A percentile compares a stretch with the other conserved stretches of the same genome.
phyloP scores from a whole-genome alignment of 1,284 basidiomycete species.

The Uromyces viciae-fabae region DNA sequence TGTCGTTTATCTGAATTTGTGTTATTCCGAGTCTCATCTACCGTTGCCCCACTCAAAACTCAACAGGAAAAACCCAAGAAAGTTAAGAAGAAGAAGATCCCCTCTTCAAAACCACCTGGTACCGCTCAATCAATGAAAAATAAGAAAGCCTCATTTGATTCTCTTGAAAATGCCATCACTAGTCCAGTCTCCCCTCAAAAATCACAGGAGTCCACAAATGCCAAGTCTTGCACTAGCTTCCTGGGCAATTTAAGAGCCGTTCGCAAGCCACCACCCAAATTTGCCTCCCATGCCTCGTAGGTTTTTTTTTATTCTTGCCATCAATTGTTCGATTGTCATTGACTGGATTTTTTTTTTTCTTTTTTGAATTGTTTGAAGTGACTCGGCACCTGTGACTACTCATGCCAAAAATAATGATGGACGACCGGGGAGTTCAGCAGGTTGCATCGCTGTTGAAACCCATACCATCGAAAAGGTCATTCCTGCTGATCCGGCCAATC shows the following conservation, averaged over 20 bases:
- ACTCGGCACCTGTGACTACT: background rate
- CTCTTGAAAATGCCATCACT: background rate
- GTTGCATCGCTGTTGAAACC: constrained; percentile 95
- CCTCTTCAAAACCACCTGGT: background rate
- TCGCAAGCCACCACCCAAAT: constrained; percentile 26
- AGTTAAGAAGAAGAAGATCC: constrained; percentile 1
- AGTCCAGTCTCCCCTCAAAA: constrained; percentile 8
- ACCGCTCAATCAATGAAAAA: background rate
- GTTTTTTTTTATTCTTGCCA: background rate
- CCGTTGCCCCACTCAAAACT: background rate
- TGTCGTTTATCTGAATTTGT: background rate
- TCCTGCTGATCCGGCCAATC: constrained; percentile 98
- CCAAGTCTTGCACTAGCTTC: constrained; percentile 33
- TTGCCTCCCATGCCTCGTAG: background rate
- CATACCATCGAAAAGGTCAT: constrained; percentile 95
- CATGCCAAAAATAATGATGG: background rate
- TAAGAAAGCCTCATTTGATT: background rate
- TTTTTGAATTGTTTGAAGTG: background rate
- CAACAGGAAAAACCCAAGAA: constrained; percentile 10
- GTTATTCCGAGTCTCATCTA: background rate
- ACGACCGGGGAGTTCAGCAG: constrained; percentile 5
- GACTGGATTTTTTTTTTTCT: background rate
- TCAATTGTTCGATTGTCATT: background rate
- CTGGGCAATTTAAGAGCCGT: constrained; percentile 27
- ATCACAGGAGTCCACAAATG: background rate